Percentiles rank a stretch among this genome's conserved stretches.
phyloP scores from a whole-genome alignment of 139 green algal species.

The Limnomonas spitsbergensis region DNA sequence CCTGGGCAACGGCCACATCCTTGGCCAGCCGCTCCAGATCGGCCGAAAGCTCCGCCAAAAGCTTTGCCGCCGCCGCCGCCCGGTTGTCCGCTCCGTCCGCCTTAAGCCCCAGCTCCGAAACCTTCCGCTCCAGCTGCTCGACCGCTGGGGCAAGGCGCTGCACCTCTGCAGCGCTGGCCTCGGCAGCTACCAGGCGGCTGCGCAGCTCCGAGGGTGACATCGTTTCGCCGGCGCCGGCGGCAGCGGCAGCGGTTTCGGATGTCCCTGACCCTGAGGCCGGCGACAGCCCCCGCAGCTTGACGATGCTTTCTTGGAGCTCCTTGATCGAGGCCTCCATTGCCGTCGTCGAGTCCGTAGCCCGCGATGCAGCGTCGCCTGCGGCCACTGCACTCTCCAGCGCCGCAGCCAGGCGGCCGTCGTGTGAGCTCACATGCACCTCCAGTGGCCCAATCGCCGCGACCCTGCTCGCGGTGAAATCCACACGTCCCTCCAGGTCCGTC shows the following conservation, averaged over 20 bases:
- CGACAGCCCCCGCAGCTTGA: too few relatives aligned
- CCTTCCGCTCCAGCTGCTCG: not conserved
- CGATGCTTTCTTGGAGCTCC: too few relatives aligned
- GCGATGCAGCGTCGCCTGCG: not conserved
- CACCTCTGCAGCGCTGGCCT: not conserved
- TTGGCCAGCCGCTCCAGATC: not conserved
- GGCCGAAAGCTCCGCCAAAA: not conserved
- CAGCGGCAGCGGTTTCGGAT: too few relatives aligned
- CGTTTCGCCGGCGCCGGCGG: too few relatives aligned
- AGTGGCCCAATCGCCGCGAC: not conserved
- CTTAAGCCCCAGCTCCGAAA: not conserved
- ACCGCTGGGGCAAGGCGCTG: not conserved
- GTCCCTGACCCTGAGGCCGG: too few relatives aligned
- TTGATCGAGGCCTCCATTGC: too few relatives aligned
- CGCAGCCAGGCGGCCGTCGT: not conserved
- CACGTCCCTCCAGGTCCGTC: not conserved
- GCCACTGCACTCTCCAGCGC: not conserved
- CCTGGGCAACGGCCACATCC: not conserved
- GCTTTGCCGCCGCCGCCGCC: not conserved
- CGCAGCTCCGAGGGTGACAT: too few relatives aligned
- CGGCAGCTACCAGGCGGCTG: not conserved
- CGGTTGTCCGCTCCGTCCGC: not conserved
- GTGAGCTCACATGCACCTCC: not conserved
- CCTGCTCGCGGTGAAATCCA: not conserved
- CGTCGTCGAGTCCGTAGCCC: not conserved